phyloP scores from a whole-genome alignment of 345 rosid genomes.

The Gossypium thurberi region DNA sequence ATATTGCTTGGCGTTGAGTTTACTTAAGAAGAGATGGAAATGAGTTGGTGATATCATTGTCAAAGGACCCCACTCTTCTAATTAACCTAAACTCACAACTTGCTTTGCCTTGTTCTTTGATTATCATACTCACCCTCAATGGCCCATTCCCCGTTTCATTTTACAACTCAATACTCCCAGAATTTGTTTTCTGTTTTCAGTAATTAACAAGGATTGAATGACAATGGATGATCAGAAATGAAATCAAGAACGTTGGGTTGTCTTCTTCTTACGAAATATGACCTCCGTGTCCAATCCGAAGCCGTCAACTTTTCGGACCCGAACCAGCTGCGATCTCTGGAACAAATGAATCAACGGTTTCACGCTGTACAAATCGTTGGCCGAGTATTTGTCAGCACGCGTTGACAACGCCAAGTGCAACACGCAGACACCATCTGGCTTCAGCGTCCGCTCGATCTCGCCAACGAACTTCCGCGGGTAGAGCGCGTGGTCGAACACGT shows the following conservation, averaged over 20 bases:
- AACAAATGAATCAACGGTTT: not conserved
- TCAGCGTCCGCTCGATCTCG: slow-evolving; percentile 4
- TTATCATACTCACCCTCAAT: too few relatives aligned
- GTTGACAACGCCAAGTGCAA: not conserved
- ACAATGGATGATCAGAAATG: too few relatives aligned
- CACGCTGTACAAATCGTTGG: slow-evolving; percentile 49
- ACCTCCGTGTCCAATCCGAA: slow-evolving; percentile 94
- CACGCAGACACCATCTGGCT: not conserved
- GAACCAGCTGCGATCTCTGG: slow-evolving; percentile 43
- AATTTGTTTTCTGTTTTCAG: too few relatives aligned
- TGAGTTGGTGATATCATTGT: too few relatives aligned
- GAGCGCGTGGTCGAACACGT: slow-evolving; percentile 90
- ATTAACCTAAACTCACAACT: too few relatives aligned
- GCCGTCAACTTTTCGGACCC: slow-evolving; percentile 67
- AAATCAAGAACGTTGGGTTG: slow-evolving; percentile 1
- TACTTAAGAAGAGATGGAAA: too few relatives aligned
- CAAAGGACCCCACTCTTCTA: too few relatives aligned
- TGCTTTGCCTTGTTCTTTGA: too few relatives aligned
- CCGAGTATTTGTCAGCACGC: slow-evolving; percentile 30
- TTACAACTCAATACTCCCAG: too few relatives aligned
- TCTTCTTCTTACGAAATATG: slow-evolving; percentile 51
- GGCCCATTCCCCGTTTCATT: too few relatives aligned
- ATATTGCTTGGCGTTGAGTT: too few relatives aligned
- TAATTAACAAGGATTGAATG: too few relatives aligned
- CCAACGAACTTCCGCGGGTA: slow-evolving; percentile 61